phyloP scores from a whole-genome alignment of 306 rosid genomes.

The Abrus precatorius region DNA sequence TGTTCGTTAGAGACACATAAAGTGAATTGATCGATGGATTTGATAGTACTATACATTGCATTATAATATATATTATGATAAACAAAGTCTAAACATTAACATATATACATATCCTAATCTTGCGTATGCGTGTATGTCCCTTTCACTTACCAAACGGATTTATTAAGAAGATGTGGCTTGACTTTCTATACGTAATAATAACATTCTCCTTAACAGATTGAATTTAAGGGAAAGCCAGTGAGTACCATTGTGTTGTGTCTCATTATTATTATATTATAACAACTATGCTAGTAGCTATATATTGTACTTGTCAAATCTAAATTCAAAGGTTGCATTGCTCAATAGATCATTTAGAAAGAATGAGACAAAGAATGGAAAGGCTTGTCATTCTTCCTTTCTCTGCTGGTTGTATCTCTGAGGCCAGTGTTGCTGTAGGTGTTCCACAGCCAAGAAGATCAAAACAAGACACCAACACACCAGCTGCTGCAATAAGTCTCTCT shows the following conservation, averaged over 20 bases:
- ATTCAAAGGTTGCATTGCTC: constrained; percentile 45
- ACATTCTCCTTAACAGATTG: constrained; percentile 48
- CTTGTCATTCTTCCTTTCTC: constrained; percentile 94
- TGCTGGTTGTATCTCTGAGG: constrained; percentile 86
- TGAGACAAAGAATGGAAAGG: constrained; percentile 94
- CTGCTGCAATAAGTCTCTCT: constrained; percentile 68
- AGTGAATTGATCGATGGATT: constrained; percentile 40
- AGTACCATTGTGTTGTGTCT: constrained; percentile 31
- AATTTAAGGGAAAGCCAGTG: constrained; percentile 30
- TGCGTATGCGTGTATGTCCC: constrained; percentile 36
- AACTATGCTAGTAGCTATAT: constrained; percentile 38
- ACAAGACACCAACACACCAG: constrained; percentile 51
- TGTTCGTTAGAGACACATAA: constrained; percentile 53
- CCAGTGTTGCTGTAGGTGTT: constrained; percentile 79
- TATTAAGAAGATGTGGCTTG: constrained; percentile 51
- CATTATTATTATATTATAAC: constrained; percentile 42
- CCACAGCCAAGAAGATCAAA: constrained; percentile 74
- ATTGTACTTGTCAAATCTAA: constrained; percentile 44
- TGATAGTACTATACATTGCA: constrained; percentile 32
- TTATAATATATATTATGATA: constrained; percentile 19
- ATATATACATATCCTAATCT: constrained; percentile 35
- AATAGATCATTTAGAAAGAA: constrained; percentile 33
- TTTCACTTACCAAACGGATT: constrained; percentile 72
- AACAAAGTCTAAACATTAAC: constrained; percentile 51
- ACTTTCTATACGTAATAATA: constrained; percentile 61